Conservation (phyloP, 257 asterid genomes). For the Perilla frutescens region DNA sequence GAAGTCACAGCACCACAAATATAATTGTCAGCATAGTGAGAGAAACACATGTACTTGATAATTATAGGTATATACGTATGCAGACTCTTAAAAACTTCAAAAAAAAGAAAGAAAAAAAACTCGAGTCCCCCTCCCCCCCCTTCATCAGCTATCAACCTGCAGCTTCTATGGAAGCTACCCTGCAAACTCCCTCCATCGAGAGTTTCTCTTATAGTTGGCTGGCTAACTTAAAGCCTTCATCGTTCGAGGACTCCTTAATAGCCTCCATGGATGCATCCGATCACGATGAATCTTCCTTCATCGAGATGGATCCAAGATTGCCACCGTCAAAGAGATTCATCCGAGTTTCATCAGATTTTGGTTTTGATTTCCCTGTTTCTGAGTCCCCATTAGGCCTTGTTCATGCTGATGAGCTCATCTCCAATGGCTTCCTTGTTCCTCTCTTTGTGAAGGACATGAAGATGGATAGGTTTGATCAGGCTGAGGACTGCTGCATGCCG, state of each 20-base stretch:
- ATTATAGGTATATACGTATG: not conserved
- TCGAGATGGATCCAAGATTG: conserved; percentile 89
- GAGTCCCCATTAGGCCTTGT: conserved; percentile 53
- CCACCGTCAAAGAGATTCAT: conserved; percentile 83
- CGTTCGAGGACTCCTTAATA: conserved; percentile 37
- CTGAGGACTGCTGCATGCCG: conserved; percentile 33
- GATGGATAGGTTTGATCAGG: conserved; percentile 8
- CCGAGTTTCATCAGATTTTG: conserved; percentile 62
- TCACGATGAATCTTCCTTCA: conserved; percentile 66
- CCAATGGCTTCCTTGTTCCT: conserved; percentile 70
- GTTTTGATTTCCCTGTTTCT: conserved; percentile 67
- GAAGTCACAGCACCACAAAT: conserved; percentile 53
- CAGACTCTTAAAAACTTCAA: conserved; percentile 29
- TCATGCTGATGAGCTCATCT: conserved; percentile 77
- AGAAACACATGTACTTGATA: conserved; percentile 33
- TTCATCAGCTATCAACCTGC: not conserved
- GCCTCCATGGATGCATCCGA: conserved; percentile 23
- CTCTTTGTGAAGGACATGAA: conserved; percentile 39
- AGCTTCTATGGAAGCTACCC: conserved; percentile 52
- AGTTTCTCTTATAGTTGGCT: conserved; percentile 84
- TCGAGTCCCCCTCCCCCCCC: no score
- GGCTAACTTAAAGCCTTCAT: conserved; percentile 44
- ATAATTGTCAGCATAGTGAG: conserved; percentile 38
- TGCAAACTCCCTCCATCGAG: conserved; percentile 64
- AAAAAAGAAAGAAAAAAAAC: not conserved